Evolutionary conservation across 345 rosid genomes (phyloP).

Genomic region (Rhizophora apiculata): DNA sequence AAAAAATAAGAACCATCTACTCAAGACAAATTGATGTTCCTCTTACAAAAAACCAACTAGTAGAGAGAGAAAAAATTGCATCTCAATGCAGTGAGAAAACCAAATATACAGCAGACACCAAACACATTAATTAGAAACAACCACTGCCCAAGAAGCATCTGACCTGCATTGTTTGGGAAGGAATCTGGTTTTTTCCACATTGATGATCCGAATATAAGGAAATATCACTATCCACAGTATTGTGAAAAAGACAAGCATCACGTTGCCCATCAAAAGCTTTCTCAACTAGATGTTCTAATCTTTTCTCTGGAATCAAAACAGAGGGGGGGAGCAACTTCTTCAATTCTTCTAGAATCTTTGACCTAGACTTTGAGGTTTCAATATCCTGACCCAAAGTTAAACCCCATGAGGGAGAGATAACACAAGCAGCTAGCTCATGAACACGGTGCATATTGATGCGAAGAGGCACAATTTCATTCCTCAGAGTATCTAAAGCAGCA

Average conservation of each 20-base stretch:
- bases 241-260: slow-evolving; percentile 63
- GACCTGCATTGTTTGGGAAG: slow-evolving; percentile 67
- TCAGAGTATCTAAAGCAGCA: slow-evolving; percentile 51
- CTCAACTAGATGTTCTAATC: slow-evolving; percentile 71
- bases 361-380: slow-evolving; percentile 37
- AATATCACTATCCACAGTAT: slow-evolving; percentile 50
- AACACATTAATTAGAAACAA: background rate
- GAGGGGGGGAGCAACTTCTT: slow-evolving; percentile 63
- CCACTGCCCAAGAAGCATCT: slow-evolving; percentile 8
- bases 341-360: slow-evolving; percentile 51
- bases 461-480: slow-evolving; percentile 63
- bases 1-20: too few relatives aligned
- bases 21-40: too few relatives aligned
- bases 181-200: slow-evolving; percentile 62
- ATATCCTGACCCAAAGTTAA: slow-evolving; percentile 23
- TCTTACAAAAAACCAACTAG: too few relatives aligned
- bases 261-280: slow-evolving; percentile 54
- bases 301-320: slow-evolving; percentile 54
- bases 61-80: background rate
- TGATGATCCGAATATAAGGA: slow-evolving; percentile 62
- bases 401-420: slow-evolving; percentile 37
- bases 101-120: background rate
- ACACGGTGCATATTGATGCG: slow-evolving; percentile 38
- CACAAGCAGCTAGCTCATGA: slow-evolving; percentile 54
- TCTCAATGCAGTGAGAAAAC: background rate